Evolutionary conservation across 2,329 filamentous ascomycete genomes (phyloP).

Genomic region (Calonectria pseudoreteaudii): DNA sequence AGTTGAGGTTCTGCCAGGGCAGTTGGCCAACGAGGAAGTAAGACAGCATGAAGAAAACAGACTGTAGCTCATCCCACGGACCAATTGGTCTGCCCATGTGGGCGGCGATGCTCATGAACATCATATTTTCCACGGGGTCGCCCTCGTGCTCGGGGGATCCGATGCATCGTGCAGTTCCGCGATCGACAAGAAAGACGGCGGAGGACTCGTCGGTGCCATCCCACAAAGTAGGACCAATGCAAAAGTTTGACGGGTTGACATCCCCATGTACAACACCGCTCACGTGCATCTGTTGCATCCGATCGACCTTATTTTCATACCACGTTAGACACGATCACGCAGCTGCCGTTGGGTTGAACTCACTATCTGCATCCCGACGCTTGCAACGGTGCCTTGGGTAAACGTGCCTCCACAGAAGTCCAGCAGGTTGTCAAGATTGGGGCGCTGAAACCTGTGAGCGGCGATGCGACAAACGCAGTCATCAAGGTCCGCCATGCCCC

Average conservation of each 20-base stretch:
- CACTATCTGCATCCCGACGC: neutral
- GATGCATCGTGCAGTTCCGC: neutral
- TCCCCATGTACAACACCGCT: neutral
- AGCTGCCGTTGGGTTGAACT: neutral
- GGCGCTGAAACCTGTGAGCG: neutral
- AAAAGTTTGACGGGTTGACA: neutral
- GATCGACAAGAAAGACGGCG: neutral
- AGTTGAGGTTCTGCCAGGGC: neutral
- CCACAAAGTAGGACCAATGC: neutral
- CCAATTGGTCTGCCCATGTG: neutral
- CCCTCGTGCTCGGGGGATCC: neutral
- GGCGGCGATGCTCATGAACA: neutral
- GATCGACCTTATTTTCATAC: neutral
- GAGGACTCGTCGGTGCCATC: neutral
- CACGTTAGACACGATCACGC: neutral
- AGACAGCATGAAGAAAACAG: neutral
- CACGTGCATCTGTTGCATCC: neutral
- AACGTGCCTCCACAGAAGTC: neutral
- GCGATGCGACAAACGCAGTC: neutral
- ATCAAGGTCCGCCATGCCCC: neutral
- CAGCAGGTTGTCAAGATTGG: neutral
- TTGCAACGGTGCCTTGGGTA: neutral
- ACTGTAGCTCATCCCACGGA: neutral
- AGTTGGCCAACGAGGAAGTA: neutral
- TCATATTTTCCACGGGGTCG: neutral